These are phyloP conservation scores for Xylogone sp. DNA, from an alignment of 2,329 filamentous ascomycete species.

Conservation along the genomic window DNA sequence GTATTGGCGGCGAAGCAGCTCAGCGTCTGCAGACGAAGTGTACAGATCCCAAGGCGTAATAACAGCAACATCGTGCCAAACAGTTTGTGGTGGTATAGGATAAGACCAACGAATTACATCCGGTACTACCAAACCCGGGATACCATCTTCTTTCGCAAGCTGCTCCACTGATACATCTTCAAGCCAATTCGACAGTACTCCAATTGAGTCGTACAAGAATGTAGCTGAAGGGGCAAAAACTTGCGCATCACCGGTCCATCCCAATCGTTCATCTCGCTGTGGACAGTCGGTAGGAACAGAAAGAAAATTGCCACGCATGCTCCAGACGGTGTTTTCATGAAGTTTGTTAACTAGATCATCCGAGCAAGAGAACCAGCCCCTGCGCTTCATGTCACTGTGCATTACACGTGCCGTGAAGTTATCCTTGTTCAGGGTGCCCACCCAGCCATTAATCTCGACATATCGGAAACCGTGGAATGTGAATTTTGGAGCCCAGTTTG, in stretches of 20 bases:
- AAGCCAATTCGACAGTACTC: conserved; percentile 36
- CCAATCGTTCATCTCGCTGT: conserved; percentile 47
- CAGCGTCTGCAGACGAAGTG: conserved; percentile 3
- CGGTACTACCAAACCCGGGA: conserved; percentile 20
- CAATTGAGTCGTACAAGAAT: conserved; percentile 33
- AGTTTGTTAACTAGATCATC: conserved; percentile 37
- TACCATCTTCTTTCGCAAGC: conserved; percentile 23
- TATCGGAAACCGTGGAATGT: conserved; percentile 49
- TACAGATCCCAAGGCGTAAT: conserved; percentile 9
- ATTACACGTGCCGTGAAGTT: too few species aligned
- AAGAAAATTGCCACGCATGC: conserved; percentile 44
- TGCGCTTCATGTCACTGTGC: conserved; percentile 20
- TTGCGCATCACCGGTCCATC: conserved; percentile 50
- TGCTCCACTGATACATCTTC: conserved; percentile 35
- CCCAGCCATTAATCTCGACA: conserved; percentile 17
- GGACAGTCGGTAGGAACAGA: conserved; percentile 44
- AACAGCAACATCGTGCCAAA: conserved; percentile 10
- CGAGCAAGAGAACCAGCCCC: conserved; percentile 19
- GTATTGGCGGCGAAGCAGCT: conserved; percentile 8
- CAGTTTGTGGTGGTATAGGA: neutral
- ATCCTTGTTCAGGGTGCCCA: too few species aligned
- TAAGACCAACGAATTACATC: conserved; percentile 8
- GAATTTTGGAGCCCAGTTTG: conserved; percentile 36
- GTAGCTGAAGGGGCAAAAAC: conserved; percentile 47
- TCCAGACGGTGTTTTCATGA: conserved; percentile 42